Percentiles rank a stretch among this genome's conserved stretches.
phyloP scores from a whole-genome alignment of 768 basidiomycete species.

The Lentinula sp. region DNA sequence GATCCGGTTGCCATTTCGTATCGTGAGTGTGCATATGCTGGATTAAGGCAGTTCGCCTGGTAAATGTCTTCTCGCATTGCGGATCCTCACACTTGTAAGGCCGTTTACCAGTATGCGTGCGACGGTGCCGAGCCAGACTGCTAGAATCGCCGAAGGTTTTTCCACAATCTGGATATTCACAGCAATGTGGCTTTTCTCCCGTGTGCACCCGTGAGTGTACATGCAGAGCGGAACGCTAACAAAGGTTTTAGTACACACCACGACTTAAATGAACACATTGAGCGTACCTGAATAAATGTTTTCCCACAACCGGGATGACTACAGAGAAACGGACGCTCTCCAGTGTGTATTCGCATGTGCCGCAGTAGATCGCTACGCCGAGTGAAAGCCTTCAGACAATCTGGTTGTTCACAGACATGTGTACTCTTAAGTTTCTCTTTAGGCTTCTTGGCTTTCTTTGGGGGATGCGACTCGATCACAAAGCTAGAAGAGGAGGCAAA shows the following conservation, averaged over 20 bases:
- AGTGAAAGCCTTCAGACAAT: slow-evolving; percentile 77
- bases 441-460: slow-evolving; percentile 28
- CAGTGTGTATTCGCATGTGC: slow-evolving; percentile 87
- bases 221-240: slow-evolving; percentile 80
- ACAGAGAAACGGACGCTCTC: slow-evolving; percentile 82
- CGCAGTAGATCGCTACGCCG: slow-evolving; percentile 79
- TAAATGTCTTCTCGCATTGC: slow-evolving; percentile 83
- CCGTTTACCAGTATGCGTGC: slow-evolving; percentile 83
- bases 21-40: slow-evolving; percentile 87
- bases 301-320: slow-evolving; percentile 72
- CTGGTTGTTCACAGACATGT: slow-evolving; percentile 65
- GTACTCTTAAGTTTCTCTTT: slow-evolving; percentile 41
- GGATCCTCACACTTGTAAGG: slow-evolving; percentile 84
- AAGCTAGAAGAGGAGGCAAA: slow-evolving; percentile 49
- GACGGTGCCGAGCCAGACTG: slow-evolving; percentile 84
- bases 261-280: background rate
- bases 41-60: slow-evolving; percentile 76
- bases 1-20: slow-evolving; percentile 80
- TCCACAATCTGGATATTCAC: slow-evolving; percentile 82
- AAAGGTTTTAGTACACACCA: slow-evolving; percentile 11
- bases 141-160: slow-evolving; percentile 91
- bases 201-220: slow-evolving; percentile 89
- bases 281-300: slow-evolving; percentile 81
- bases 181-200: slow-evolving; percentile 88
- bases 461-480: slow-evolving; percentile 17